phyloP scores from a whole-genome alignment of 208 protist species.

The Vickermania ingenoplastis region DNA sequence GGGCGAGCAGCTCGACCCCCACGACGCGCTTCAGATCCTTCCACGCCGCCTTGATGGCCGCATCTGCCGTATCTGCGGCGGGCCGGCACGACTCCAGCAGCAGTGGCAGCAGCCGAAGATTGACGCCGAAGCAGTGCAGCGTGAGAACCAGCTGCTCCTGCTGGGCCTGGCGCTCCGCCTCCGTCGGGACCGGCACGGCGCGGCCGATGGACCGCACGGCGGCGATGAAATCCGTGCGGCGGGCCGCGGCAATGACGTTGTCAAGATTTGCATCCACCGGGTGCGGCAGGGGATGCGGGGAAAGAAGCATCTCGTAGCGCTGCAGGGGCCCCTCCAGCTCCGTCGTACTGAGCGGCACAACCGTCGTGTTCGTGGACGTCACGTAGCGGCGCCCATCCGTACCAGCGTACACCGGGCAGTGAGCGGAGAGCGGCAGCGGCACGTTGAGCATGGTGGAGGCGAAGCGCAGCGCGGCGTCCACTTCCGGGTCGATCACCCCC shows the following conservation, averaged over 20 bases:
- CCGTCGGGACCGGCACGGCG: not conserved
- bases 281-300: not conserved
- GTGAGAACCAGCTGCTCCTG: constrained; percentile 18
- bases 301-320: constrained; percentile 31
- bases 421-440: constrained; percentile 13
- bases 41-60: constrained; percentile 3
- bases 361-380: constrained; percentile 23
- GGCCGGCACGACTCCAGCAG: constrained; percentile 14
- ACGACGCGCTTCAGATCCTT: constrained; percentile 13
- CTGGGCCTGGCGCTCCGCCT: not conserved
- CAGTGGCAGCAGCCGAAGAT: constrained; percentile 29
- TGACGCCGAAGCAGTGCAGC: constrained; percentile 38
- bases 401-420: constrained; percentile 31
- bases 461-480: constrained; percentile 27
- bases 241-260: not conserved
- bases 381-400: constrained; percentile 36
- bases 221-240: constrained; percentile 12
- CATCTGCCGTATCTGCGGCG: not conserved
- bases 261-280: not conserved
- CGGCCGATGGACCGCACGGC: constrained; percentile 11
- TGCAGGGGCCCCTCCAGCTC: constrained; percentile 22
- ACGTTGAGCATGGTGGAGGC: constrained; percentile 40
- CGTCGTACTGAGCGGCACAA: constrained; percentile 12
- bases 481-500: constrained; percentile 14
- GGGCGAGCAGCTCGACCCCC: constrained; percentile 32